phyloP scores from a whole-genome alignment of 208 protist genomes.

The Trypanosoma avium region DNA sequence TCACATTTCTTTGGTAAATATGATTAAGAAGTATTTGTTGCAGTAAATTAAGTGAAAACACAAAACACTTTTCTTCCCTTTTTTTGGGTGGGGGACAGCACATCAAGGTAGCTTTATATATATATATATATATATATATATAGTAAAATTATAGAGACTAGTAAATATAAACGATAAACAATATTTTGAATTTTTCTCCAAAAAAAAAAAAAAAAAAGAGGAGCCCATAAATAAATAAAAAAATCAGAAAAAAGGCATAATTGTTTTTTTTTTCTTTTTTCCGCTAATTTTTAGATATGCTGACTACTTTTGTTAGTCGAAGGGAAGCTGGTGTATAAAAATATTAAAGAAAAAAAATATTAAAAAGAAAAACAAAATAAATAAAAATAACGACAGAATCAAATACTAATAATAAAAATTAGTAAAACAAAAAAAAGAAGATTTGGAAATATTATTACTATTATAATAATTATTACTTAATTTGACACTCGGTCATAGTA shows the following conservation, averaged over 20 bases:
- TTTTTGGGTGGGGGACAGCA: too few relatives aligned
- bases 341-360: neutral
- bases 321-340: neutral
- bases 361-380: conserved; percentile 1
- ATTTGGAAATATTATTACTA: neutral
- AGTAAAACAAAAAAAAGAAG: conserved; percentile 16
- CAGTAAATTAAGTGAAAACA: neutral
- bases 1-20: too few relatives aligned
- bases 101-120: too few relatives aligned
- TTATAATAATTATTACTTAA: conserved; percentile 14
- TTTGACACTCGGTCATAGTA: conserved; percentile 18
- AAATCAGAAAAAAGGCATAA: conserved; percentile 24
- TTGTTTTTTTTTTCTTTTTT: neutral
- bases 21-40: neutral
- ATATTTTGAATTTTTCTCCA: neutral
- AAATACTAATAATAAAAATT: neutral
- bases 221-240: neutral
- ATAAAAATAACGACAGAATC: conserved; percentile 6
- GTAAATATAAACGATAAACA: neutral
- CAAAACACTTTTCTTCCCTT: neutral
- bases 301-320: neutral
- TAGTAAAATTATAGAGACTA: neutral
- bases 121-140: neutral
- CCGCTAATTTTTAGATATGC: neutral
- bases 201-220: conserved; percentile 14